Evolutionary conservation across 495 filamentous ascomycete genomes (phyloP), one percentile per base, ranked within the genome.

Genomic region (Recurvomyces mirabilis): DNA sequence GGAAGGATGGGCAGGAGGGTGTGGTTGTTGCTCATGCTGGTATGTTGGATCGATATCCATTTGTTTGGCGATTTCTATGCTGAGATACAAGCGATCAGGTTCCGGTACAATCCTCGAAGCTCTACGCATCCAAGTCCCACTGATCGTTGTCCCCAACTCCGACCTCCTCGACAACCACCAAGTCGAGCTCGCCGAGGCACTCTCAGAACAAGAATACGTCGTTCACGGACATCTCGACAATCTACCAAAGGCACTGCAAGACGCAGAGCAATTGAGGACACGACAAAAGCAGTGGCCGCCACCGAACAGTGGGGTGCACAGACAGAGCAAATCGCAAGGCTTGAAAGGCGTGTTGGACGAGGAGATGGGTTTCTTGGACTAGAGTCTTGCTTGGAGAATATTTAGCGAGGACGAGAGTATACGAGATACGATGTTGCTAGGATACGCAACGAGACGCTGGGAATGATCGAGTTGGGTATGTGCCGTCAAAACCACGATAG

Each of bases 1-100:
- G 62, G 13, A 41, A 37, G 12, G 22, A 15, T 12, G 38, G 54
- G 0, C 46, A 52, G 0, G 69, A 77, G 7, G 79, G 80, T 3
- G 62, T 89, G n/a, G 73, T 95, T 20, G 81, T 98, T 43, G 81
- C 77, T 36, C 91, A 98, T 68, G 89, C 85, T 47, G 91, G 89
- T 88, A 68, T 61, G 65, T 60, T 37, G 21, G 17, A 18, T 17
- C 5, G 5, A 12, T n/a, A 11, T 31, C n/a, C 18, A 35, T 35
- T n/a, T 14, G 22, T 15, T 13, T 6, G 34, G 34, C 4, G 19
- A 20, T 13, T 6, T 18, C 9, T 20, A 5, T 18, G 34, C 19
- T 20, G 15, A 20, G 34, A 3, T 7, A 7, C 5, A 20, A 7
- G 26, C 26, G n/a, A 9, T 3, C 37, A 93, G 87, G 88, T 43